phyloP scores from a whole-genome alignment of 208 protist genomes.

The Naegleria lovaniensis region DNA sequence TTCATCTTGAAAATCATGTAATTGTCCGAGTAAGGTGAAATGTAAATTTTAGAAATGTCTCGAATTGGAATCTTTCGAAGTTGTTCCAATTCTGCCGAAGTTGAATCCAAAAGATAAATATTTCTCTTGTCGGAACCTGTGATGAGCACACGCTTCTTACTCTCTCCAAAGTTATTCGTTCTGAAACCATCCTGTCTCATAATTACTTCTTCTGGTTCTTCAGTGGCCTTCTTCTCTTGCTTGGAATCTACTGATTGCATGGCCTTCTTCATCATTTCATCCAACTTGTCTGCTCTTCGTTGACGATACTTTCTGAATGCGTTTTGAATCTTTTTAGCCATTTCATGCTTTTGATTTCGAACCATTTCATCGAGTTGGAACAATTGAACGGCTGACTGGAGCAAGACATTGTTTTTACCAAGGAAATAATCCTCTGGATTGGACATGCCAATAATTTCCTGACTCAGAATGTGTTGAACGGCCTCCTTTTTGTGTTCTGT shows the following conservation, averaged over 20 bases:
- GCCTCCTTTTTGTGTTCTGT: neutral
- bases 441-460: neutral
- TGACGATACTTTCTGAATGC: neutral
- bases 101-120: neutral
- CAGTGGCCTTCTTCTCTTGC: neutral
- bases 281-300: neutral
- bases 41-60: neutral
- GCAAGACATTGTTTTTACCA: constrained; percentile 5
- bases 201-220: neutral
- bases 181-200: neutral
- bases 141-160: neutral
- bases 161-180: neutral
- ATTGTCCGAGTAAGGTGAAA: neutral
- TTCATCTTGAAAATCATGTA: neutral
- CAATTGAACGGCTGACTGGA: neutral
- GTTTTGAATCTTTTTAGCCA: constrained; percentile 5
- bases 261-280: neutral
- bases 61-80: neutral
- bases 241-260: neutral
- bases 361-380: constrained; percentile 5
- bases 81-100: neutral
- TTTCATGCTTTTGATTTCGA: neutral
- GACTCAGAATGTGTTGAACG: neutral
- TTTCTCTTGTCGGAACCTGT: neutral
- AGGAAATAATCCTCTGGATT: neutral